Base-by-base conservation (phyloP, 306 rosid species). In the Cucurbita maxima region DNA sequence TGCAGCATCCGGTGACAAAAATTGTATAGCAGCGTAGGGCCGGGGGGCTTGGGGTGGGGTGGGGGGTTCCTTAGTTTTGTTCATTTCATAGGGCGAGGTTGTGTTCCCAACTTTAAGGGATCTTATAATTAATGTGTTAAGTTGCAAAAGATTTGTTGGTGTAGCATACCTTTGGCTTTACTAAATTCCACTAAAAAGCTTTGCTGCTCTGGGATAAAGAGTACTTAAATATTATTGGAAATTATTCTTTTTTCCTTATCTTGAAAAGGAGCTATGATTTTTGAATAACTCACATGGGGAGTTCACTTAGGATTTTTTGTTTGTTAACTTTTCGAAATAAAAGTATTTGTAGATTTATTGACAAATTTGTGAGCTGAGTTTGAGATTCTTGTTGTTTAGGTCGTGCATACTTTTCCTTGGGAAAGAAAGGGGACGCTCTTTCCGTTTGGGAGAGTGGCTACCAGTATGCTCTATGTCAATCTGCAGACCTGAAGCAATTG, bases 361-460 rank as follows among this genome's bases (percentile, higher is more conserved):
- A 67, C 18, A 67, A 18, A 67, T 67, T 45, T 67, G 37, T 66
- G 54, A 71, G 15, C 47, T 71, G 40, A 71, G 75, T 52, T 48
- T 54, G 25, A 57, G 45, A 30, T 10, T 78, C 37, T 77, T 67
- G 71, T 72, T 45, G 25, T 83, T 41, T 70, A 94, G 99, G 99
- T 76, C 80, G 70, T 73, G 99, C 97, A 5, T 78, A 87, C 81
- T 84, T 85, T 68, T 81, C 87, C 5, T 47, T 94, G 85, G 97
- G 99, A 81, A 86, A 87, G 89, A 87, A 84, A 83, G 86, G 80
- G 13, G 97, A 90, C 76, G 96, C 99, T 48, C 66, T 91, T 38
- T 78, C 82, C 80, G 88, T 85, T n/a, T 94, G 95, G 99, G 92
- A 89, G 84, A 86, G 84, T 87, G 99, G 99, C 56, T 84, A 86